Conservation (phyloP, 208 protist species). For the Acanthamoeba royreba region DNA sequence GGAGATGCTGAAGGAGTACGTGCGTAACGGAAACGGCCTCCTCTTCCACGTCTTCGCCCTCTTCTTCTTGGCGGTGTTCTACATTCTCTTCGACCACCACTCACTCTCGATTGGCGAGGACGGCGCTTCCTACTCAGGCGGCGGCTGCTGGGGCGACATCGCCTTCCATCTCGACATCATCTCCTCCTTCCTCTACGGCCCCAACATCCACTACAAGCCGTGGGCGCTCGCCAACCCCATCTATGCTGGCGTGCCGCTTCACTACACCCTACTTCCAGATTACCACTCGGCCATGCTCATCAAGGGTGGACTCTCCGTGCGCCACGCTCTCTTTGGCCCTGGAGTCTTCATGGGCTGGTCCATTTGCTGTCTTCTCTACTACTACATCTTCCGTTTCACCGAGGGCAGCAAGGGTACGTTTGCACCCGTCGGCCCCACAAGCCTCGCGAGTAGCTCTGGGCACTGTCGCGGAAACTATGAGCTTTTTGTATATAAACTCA, state of each 20-base stretch:
- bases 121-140: neutral
- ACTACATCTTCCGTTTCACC: conserved; percentile 32
- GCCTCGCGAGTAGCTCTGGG: no score
- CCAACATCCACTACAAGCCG: neutral
- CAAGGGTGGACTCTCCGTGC: conserved; percentile 20
- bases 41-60: neutral
- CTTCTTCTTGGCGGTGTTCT: neutral
- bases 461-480: neutral
- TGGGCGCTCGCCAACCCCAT: conserved; percentile 20
- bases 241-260: neutral
- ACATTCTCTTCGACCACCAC: conserved; percentile 23
- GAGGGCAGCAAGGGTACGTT: conserved; percentile 10
- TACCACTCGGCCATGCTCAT: conserved; percentile 33
- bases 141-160: conserved; percentile 11
- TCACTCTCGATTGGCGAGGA: neutral
- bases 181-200: neutral
- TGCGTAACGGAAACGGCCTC: neutral
- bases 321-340: neutral
- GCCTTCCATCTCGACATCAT: conserved; percentile 22
- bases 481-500: neutral
- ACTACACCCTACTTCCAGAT: conserved; percentile 11
- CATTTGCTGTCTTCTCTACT: conserved; percentile 32
- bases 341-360: conserved; percentile 1
- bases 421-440: no score
- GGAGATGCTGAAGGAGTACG: neutral